Conservation (phyloP, 2,329 filamentous ascomycete species). For the Reticulascus tulasneorum region DNA sequence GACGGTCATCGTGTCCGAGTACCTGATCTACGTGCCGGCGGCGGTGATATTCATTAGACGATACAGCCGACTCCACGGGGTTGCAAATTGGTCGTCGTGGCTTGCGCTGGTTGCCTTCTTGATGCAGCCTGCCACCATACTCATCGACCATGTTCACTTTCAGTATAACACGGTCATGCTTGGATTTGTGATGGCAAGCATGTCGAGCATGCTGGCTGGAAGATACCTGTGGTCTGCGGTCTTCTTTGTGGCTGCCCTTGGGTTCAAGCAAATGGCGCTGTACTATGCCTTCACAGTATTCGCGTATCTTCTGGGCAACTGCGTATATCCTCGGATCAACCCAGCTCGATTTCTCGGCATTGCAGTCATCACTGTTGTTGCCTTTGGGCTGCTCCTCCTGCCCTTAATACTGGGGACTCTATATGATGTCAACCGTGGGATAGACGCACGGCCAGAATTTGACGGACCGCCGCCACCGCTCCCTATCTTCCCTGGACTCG, state of each 20-base stretch:
- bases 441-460: slow-evolving; percentile 52
- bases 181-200: slow-evolving; percentile 77
- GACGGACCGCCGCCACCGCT: slow-evolving; percentile 58
- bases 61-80: slow-evolving; percentile 70
- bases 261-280: slow-evolving; percentile 98
- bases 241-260: slow-evolving; percentile 90
- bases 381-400: slow-evolving; percentile 71
- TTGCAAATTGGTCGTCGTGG: slow-evolving; percentile 76
- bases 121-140: slow-evolving; percentile 84
- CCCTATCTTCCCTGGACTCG: slow-evolving; percentile 56
- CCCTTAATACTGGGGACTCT: slow-evolving; percentile 71
- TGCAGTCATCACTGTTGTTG: slow-evolving; percentile 64
- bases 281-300: slow-evolving; percentile 96
- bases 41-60: slow-evolving; percentile 80
- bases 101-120: slow-evolving; percentile 86
- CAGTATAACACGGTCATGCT: slow-evolving; percentile 99
- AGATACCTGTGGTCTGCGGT: slow-evolving; percentile 84
- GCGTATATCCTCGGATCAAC: slow-evolving; percentile 70
- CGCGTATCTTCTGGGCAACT: slow-evolving; percentile 83
- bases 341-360: slow-evolving; percentile 69
- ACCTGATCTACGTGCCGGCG: slow-evolving; percentile 82
- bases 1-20: slow-evolving; percentile 87
- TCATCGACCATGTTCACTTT: slow-evolving; percentile 94
- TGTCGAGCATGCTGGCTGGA: slow-evolving; percentile 84
- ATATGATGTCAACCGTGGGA: slow-evolving; percentile 63